phyloP scores from a whole-genome alignment of 1,284 basidiomycete species.

The Tilletiopsis washingtonensis region DNA sequence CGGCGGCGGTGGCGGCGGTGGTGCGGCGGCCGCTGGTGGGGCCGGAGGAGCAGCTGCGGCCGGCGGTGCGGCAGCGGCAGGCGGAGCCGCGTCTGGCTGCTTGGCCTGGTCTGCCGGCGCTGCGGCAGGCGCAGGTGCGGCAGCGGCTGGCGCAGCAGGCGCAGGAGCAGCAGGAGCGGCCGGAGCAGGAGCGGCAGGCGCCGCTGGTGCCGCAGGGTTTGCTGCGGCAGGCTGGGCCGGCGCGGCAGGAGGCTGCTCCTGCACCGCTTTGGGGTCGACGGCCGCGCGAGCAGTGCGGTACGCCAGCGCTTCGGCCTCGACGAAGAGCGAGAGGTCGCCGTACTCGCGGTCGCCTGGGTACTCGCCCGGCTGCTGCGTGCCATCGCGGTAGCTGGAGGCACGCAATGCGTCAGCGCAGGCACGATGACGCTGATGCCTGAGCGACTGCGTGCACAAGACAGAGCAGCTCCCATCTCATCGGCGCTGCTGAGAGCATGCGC shows the following conservation, averaged over 20 bases:
- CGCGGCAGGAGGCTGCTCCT: neutral
- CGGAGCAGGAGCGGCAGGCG: neutral
- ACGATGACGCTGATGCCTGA: neutral
- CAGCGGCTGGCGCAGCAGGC: neutral
- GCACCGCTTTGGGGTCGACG: slow-evolving; percentile 1
- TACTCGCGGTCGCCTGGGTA: slow-evolving; percentile 34
- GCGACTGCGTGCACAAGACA: neutral
- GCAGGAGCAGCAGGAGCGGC: neutral
- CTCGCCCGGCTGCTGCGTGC: slow-evolving; percentile 15
- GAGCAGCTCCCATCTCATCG: neutral
- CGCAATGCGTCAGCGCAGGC: no score
- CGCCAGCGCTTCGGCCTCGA: slow-evolving; percentile 24
- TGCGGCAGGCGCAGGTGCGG: neutral
- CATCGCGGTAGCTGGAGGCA: slow-evolving; percentile 28
- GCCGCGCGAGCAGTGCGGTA: slow-evolving; percentile 26
- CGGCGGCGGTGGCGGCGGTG: slow-evolving; percentile 5
- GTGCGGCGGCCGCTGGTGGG: slow-evolving; percentile 4
- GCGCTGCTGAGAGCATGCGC: no score
- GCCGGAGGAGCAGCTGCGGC: slow-evolving; percentile 2
- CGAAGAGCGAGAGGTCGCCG: slow-evolving; percentile 25
- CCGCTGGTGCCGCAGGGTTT: neutral
- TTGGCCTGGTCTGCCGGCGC: neutral
- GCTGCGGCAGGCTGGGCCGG: neutral
- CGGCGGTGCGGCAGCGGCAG: neutral
- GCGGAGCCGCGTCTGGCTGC: neutral